Evolutionary conservation across 2,329 filamentous ascomycete genomes (phyloP).

Genomic region (Fusarium dimerum): DNA sequence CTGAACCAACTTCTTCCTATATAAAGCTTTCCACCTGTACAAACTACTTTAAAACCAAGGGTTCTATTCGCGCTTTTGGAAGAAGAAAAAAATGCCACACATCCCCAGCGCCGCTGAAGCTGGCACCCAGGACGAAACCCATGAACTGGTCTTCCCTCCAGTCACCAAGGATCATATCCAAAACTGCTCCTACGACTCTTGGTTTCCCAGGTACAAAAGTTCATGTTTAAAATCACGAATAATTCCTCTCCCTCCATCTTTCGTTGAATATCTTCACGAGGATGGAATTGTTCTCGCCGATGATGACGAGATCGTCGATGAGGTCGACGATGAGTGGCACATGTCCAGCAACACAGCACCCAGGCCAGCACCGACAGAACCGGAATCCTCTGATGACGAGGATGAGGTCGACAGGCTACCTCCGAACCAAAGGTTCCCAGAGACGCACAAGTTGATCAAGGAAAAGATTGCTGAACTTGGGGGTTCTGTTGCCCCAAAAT

Average conservation of each 20-base stretch:
- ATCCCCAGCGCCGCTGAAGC: constrained; percentile 23
- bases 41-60: too few relatives aligned
- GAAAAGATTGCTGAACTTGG: constrained; percentile 78
- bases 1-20: too few relatives aligned
- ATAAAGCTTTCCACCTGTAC: too few relatives aligned
- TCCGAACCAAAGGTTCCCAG: constrained; percentile 62
- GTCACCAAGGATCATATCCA: constrained; percentile 85
- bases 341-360: constrained; percentile 32
- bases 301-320: constrained; percentile 55
- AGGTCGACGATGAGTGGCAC: constrained; percentile 56
- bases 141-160: constrained; percentile 70
- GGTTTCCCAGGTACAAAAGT: constrained; percentile 82
- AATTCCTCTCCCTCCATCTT: constrained; percentile 72
- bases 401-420: constrained; percentile 39
- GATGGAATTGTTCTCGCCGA: constrained; percentile 89
- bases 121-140: constrained; percentile 14
- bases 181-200: constrained; percentile 90
- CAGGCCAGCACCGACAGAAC: constrained; percentile 40
- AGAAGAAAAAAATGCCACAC: constrained; percentile 39
- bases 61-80: too few relatives aligned
- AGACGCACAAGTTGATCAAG: constrained; percentile 76
- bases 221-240: constrained; percentile 84
- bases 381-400: constrained; percentile 50
- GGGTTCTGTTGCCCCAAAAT: constrained; percentile 84
- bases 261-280: constrained; percentile 83